Evolutionary conservation across 169 alveolate genomes (phyloP).

Genomic region (Eimeria acervulina): DNA sequence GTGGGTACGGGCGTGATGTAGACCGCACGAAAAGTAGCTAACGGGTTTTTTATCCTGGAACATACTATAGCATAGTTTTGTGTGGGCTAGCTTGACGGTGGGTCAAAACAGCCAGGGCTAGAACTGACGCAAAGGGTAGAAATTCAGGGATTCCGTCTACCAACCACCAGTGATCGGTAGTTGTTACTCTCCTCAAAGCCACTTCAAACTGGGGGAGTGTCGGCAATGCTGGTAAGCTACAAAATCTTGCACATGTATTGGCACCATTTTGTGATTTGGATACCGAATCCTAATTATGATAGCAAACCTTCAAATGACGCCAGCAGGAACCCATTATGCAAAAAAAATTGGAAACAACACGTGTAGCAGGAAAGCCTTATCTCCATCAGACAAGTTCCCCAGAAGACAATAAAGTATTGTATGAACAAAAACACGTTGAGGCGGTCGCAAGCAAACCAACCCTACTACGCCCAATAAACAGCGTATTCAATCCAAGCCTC

Average conservation of each 20-base stretch:
- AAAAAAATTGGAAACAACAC: neutral
- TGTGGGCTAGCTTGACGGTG: neutral
- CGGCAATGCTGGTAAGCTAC: neutral
- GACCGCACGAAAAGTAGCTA: neutral
- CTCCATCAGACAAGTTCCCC: neutral
- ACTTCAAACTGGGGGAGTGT: neutral
- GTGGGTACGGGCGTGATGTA: neutral
- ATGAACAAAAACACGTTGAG: neutral
- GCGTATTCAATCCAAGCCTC: neutral
- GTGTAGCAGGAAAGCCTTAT: neutral
- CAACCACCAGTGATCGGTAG: neutral
- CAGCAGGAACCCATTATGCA: neutral
- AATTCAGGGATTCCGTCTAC: neutral
- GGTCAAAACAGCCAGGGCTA: neutral
- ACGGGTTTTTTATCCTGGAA: neutral
- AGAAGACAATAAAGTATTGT: neutral
- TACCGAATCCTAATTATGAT: neutral
- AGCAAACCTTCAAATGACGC: neutral
- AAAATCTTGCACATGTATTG: neutral
- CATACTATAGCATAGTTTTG: neutral
- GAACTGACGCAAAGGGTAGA: neutral
- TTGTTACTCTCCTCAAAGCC: neutral
- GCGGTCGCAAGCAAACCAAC: neutral
- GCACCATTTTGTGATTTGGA: neutral
- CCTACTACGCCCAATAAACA: neutral